A percentile compares a stretch with the other conserved stretches of the same genome.
Evolutionary conservation across 345 rosid genomes (phyloP).

Genomic region (Gossypium longicalyx): DNA sequence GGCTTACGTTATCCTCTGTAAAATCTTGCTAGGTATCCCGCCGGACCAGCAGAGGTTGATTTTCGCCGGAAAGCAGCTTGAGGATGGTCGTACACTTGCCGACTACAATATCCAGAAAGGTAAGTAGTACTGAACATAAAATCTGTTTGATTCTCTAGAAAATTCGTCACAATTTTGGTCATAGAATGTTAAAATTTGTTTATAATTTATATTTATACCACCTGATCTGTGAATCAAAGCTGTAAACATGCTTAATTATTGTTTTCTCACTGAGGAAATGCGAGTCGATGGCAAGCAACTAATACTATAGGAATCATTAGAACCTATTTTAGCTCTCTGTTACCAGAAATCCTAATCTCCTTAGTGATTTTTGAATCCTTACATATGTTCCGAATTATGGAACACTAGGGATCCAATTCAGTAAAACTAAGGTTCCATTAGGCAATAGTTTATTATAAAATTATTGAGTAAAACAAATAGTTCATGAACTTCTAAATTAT

Average conservation of each 20-base stretch:
- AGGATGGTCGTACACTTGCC: conserved; percentile 53
- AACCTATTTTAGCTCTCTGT: background rate
- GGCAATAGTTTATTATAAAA: no score
- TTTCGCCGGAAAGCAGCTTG: conserved; percentile 54
- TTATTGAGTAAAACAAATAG: no score
- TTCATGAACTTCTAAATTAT: no score
- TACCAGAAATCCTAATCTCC: no score
- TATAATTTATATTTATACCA: background rate
- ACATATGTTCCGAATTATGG: no score
- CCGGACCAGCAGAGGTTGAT: conserved; percentile 57
- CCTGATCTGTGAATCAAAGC: background rate
- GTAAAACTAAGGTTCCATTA: no score
- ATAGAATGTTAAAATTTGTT: background rate
- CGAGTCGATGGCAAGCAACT: background rate
- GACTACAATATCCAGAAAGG: conserved; percentile 54
- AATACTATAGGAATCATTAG: background rate
- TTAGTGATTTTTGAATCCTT: no score
- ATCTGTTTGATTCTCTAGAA: background rate
- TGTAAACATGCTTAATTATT: background rate
- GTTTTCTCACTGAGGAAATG: background rate
- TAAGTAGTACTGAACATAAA: background rate
- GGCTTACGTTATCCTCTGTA: background rate
- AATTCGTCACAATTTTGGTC: background rate
- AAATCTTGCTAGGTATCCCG: conserved; percentile 32
- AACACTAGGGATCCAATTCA: no score